These are phyloP conservation scores for Punica granatum DNA, from an alignment of 345 rosid genomes.

Conservation along the genomic window DNA sequence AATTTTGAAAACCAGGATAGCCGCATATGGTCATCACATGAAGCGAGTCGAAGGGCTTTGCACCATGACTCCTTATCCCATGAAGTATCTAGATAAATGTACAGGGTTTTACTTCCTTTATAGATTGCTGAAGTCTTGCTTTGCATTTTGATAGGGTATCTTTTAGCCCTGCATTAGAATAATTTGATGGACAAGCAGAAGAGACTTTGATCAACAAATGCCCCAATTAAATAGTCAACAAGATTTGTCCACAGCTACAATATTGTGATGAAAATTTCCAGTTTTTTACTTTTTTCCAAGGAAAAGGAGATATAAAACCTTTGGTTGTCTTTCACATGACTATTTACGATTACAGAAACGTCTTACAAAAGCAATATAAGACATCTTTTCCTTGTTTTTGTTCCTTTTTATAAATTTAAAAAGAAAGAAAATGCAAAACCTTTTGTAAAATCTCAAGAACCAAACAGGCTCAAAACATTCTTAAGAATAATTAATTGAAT, in stretches of 20 bases:
- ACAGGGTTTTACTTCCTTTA: conserved; percentile 52
- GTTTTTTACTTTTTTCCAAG: not conserved
- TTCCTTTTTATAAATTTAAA: not conserved
- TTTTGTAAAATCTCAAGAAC: not conserved
- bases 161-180: conserved; percentile 64
- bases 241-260: not conserved
- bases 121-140: conserved; percentile 53
- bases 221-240: not conserved
- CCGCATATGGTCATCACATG: conserved; percentile 47
- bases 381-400: not conserved
- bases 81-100: conserved; percentile 78
- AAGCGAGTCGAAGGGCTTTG: conserved; percentile 86
- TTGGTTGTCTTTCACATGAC: not conserved
- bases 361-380: not conserved
- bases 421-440: not conserved
- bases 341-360: not conserved
- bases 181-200: not conserved
- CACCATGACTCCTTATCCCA: conserved; percentile 99
- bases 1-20: conserved; percentile 49
- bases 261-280: not conserved
- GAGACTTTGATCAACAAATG: not conserved
- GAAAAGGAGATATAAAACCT: not conserved
- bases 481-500: not conserved
- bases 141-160: conserved; percentile 74
- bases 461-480: not conserved